These are phyloP conservation scores for Fusarium sp. DNA, from an alignment of 2,329 filamentous ascomycete species.

Conservation along the genomic window DNA sequence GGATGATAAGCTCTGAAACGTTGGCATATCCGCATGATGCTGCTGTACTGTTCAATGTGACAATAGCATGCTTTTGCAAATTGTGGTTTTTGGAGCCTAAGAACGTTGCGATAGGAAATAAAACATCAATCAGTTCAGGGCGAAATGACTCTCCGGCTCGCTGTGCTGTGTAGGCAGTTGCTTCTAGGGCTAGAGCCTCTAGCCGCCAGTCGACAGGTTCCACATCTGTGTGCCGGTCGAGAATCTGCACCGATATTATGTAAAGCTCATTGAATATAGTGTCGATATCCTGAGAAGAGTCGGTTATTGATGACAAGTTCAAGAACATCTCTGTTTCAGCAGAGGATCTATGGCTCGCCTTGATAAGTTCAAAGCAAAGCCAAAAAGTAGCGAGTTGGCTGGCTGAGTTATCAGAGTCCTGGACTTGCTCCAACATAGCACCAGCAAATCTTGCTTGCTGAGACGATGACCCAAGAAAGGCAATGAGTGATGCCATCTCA, in stretches of 20 bases:
- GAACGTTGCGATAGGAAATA: constrained; percentile 92
- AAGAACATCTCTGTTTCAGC: constrained; percentile 73
- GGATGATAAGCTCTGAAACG: constrained; percentile 81
- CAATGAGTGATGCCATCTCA: constrained; percentile 66
- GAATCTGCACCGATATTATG: constrained; percentile 68
- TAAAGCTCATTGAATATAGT: constrained; percentile 71
- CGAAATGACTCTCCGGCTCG: constrained; percentile 74
- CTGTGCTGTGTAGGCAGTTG: constrained; percentile 77
- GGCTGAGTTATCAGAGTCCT: constrained; percentile 61
- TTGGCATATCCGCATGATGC: constrained; percentile 75
- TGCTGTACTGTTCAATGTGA: constrained; percentile 83
- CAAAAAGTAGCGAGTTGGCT: constrained; percentile 77
- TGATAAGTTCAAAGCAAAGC: constrained; percentile 78
- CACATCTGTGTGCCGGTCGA: constrained; percentile 63
- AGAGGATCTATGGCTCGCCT: constrained; percentile 60
- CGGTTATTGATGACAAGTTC: constrained; percentile 54
- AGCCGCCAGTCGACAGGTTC: constrained; percentile 71
- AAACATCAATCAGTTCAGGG: constrained; percentile 84
- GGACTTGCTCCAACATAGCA: constrained; percentile 70
- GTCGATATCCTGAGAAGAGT: constrained; percentile 53
- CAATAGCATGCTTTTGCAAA: constrained; percentile 82
- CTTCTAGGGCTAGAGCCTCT: constrained; percentile 81
- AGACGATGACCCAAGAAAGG: constrained; percentile 63
- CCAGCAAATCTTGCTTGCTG: constrained; percentile 68
- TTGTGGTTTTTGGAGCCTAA: constrained; percentile 74